Percentiles rank a stretch among this genome's conserved stretches.
Evolutionary conservation across 2,329 filamentous ascomycete species (phyloP).

Genomic region (Penicillium aurantiogriseum): DNA sequence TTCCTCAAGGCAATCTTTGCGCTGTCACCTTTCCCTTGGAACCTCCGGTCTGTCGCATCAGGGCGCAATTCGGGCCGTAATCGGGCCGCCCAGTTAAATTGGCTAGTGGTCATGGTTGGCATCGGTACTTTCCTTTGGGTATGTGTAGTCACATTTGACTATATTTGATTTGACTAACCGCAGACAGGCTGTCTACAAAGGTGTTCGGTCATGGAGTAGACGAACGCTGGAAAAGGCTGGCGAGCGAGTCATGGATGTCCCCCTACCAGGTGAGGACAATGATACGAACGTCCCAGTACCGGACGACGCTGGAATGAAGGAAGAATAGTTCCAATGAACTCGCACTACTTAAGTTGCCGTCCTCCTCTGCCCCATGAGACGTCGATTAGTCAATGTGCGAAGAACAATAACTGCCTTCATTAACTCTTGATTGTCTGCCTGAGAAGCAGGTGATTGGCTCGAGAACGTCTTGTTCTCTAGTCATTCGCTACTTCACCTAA

Average conservation of each 20-base stretch:
- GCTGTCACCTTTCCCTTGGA: constrained; percentile 71
- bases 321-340: constrained; percentile 32
- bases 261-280: constrained; percentile 53
- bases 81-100: constrained; percentile 73
- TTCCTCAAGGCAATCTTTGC: constrained; percentile 77
- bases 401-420: constrained; percentile 56
- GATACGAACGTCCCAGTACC: constrained; percentile 37
- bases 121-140: constrained; percentile 75
- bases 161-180: constrained; percentile 20
- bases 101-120: constrained; percentile 76
- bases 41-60: constrained; percentile 63
- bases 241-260: constrained; percentile 77
- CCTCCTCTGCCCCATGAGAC: constrained; percentile 70
- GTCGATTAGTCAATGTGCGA: constrained; percentile 97
- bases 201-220: constrained; percentile 70
- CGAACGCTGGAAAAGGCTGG: constrained; percentile 73
- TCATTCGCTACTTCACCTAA: constrained; percentile 23
- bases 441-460: constrained; percentile 25
- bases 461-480: constrained; percentile 37
- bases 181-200: constrained; percentile 72
- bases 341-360: constrained; percentile 98
- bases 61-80: constrained; percentile 65
- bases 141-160: constrained; percentile 40
- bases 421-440: constrained; percentile 31
- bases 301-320: constrained; percentile 39